Percentiles rank a stretch among this genome's conserved stretches.
These are phyloP conservation scores for Solanum neorickii DNA, from an alignment of 257 asterid species.

Conservation along the genomic window DNA sequence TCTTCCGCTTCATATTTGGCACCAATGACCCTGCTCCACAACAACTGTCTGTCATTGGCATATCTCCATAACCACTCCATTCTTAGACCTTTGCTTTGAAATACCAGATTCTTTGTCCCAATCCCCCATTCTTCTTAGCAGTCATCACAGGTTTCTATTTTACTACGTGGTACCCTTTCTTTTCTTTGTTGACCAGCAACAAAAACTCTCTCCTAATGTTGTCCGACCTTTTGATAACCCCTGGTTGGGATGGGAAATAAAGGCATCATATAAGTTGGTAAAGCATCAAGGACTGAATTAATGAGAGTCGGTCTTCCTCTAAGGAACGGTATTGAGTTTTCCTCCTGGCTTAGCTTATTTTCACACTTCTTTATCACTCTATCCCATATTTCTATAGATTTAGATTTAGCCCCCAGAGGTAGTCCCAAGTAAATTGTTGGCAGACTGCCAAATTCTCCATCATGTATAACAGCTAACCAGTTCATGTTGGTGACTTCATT, in stretches of 20 bases:
- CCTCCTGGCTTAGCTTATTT: neutral
- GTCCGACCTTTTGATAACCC: neutral
- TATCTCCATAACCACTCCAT: neutral
- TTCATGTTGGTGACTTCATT: too few relatives aligned
- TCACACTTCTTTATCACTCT: neutral
- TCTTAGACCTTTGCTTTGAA: neutral
- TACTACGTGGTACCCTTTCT: neutral
- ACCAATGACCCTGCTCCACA: neutral
- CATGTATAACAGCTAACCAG: too few relatives aligned
- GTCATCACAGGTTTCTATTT: neutral
- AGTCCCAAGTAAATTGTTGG: too few relatives aligned
- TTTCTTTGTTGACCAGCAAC: neutral
- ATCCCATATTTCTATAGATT: neutral
- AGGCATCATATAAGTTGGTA: neutral
- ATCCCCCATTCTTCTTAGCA: neutral
- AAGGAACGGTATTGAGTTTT: neutral
- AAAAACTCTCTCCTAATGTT: neutral
- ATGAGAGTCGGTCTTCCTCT: neutral
- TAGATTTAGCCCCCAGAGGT: too few relatives aligned
- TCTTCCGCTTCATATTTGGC: neutral
- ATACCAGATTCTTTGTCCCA: neutral
- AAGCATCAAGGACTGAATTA: neutral
- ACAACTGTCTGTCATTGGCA: neutral
- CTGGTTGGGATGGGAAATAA: neutral
- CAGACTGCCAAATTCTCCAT: too few relatives aligned